These are phyloP conservation scores for Leptographium radiaticola DNA, from an alignment of 2,329 filamentous ascomycete genomes.

Conservation along the genomic window DNA sequence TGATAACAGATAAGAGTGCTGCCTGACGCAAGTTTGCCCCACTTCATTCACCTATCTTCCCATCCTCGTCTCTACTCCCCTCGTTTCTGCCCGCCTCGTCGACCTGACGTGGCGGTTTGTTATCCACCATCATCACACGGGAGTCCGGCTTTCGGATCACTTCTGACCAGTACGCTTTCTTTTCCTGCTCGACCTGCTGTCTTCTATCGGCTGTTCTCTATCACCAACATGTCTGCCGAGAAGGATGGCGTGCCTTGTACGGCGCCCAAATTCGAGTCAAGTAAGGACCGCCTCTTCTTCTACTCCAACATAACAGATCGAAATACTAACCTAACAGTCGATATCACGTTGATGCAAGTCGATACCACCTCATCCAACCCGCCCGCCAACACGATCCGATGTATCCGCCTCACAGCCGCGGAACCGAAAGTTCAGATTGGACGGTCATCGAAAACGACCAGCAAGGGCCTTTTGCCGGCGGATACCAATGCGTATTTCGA, in stretches of 20 bases:
- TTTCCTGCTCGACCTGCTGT: neutral
- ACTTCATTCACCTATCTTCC: neutral
- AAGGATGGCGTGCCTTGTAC: neutral
- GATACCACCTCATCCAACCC: slow-evolving; percentile 4
- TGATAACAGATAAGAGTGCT: slow-evolving; percentile 1
- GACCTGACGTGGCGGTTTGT: neutral
- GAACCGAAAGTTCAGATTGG: slow-evolving; percentile 22
- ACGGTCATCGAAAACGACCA: slow-evolving; percentile 30
- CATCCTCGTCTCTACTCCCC: neutral
- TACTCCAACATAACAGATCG: too few relatives aligned
- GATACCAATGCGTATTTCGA: slow-evolving; percentile 51
- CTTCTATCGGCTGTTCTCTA: neutral
- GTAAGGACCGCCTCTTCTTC: neutral
- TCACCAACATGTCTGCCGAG: neutral
- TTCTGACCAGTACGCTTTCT: neutral
- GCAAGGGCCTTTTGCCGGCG: slow-evolving; percentile 27
- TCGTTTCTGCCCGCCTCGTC: neutral
- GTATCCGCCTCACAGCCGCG: slow-evolving; percentile 17
- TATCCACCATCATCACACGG: neutral
- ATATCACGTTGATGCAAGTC: slow-evolving; percentile 10
- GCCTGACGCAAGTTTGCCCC: slow-evolving; percentile 1
- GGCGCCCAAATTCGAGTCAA: neutral
- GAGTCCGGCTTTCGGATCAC: neutral
- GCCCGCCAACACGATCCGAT: slow-evolving; percentile 13
- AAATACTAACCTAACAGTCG: slow-evolving; percentile 8